Conservation (phyloP, 345 rosid species). For the Linum usitatissimum region DNA sequence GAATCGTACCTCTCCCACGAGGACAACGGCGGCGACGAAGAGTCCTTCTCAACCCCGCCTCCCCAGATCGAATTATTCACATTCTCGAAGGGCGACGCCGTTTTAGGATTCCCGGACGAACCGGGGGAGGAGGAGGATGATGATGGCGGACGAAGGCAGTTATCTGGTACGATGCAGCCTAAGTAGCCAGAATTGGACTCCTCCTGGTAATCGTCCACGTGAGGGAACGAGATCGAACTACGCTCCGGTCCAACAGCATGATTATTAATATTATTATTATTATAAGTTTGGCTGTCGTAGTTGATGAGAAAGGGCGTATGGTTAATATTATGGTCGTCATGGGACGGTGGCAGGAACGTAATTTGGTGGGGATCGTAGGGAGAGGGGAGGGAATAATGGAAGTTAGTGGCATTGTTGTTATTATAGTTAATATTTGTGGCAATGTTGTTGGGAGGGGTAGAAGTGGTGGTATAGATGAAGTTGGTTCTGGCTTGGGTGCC, state of each 20-base stretch:
- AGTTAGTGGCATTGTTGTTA: slow-evolving; percentile 18
- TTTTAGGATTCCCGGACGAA: neutral
- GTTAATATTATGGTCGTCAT: slow-evolving; percentile 1
- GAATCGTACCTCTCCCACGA: slow-evolving; percentile 33
- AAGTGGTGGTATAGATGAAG: slow-evolving; percentile 39
- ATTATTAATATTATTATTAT: slow-evolving; percentile 7
- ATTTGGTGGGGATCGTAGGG: slow-evolving; percentile 32
- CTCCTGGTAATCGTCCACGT: slow-evolving; percentile 20
- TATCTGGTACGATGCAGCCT: slow-evolving; percentile 87
- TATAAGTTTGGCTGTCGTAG: neutral
- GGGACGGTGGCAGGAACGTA: slow-evolving; percentile 32
- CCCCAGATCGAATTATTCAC: neutral
- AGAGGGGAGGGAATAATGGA: slow-evolving; percentile 34
- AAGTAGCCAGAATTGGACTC: slow-evolving; percentile 71
- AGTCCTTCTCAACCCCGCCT: neutral
- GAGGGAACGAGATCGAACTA: slow-evolving; percentile 5
- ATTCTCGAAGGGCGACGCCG: neutral
- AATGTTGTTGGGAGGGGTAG: too few species aligned
- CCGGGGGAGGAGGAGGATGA: slow-evolving; percentile 18
- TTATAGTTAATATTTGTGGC: too few species aligned
- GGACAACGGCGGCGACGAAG: slow-evolving; percentile 1
- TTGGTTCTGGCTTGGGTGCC: slow-evolving; percentile 92
- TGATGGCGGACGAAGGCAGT: slow-evolving; percentile 69
- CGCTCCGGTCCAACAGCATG: slow-evolving; percentile 18
- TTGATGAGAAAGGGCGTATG: slow-evolving; percentile 3